Evolutionary conservation across 768 basidiomycete genomes (phyloP), one percentile per base, ranked within the genome.

Genomic region (Leccinum incarnatum): DNA sequence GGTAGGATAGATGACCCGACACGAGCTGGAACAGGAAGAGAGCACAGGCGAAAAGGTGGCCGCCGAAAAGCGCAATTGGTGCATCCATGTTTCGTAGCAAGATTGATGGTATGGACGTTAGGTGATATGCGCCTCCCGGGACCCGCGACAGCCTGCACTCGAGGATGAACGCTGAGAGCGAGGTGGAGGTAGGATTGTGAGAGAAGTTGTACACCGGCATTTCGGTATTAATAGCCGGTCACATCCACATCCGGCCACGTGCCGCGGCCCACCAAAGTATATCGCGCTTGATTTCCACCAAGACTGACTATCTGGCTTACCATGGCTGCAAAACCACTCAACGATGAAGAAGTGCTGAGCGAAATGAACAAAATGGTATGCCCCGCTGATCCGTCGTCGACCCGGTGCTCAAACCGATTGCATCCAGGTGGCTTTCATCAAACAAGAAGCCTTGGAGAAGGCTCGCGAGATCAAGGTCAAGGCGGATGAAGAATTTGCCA

Each of bases 331-430:
- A 81, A 92, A 64, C 83, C 93, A 25, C 77, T 96, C 58, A 95
- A 94, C 70, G 96, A 98, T 65, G 93, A 95, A 66, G 96, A 98
- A 75, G 95, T 98, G 19, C 80, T 94, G 68, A 90, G 78, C 69
- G 96, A 98, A 81, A 93, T 98, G 92, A 95, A 93, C 79, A 98
- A 98, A 86, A 98, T 98, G 96, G 96, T 95, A 56, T 55, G 81
- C 72, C 34, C 17, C 17, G 45, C 27, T 51, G 40, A 54, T 49
- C 40, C 7, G 21, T 42, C 42, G 15, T 32, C 51, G 29, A 59
- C 53, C 29, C 19, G 37, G 46, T 37, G 15, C 55, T 57, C 49
- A 60, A 58, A 32, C 29, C 56, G 6, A 32, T 40, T 36, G 12
- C 30, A 15, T 62, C 32, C 72, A 96, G 95, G 93, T 96, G 50